phyloP scores from a whole-genome alignment of 768 basidiomycete genomes.

The Tephrocybe sp. region DNA sequence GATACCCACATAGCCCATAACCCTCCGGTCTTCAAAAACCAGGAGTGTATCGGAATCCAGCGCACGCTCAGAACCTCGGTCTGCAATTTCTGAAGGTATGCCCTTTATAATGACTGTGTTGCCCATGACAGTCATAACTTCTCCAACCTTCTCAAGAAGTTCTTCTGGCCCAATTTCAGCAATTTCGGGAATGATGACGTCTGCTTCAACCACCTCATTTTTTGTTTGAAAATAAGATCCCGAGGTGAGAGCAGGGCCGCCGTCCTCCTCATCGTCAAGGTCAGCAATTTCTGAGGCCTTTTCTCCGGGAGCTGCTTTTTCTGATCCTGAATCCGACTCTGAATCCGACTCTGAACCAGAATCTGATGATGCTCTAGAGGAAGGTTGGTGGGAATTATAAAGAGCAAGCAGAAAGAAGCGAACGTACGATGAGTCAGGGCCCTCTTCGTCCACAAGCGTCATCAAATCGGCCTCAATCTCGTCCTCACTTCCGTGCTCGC shows the following conservation, averaged over 20 bases:
- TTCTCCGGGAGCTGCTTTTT: conserved; percentile 16
- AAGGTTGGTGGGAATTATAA: conserved; percentile 4
- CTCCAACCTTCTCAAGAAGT: conserved; percentile 70
- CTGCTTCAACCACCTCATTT: conserved; percentile 63
- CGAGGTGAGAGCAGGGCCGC: conserved; percentile 33
- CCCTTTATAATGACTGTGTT: conserved; percentile 75
- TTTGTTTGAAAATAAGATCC: conserved; percentile 57
- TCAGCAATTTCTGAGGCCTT: conserved; percentile 26
- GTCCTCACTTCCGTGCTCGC: conserved; percentile 59
- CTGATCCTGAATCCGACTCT: conserved; percentile 35
- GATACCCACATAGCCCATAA: conserved; percentile 87
- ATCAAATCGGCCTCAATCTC: conserved; percentile 70
- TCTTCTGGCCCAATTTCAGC: conserved; percentile 64
- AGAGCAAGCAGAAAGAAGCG: conserved; percentile 8
- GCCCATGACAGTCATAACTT: conserved; percentile 72
- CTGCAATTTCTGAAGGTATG: conserved; percentile 36
- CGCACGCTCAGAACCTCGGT: conserved; percentile 54
- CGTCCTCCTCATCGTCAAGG: conserved; percentile 57
- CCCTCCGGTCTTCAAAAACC: conserved; percentile 84
- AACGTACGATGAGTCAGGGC: conserved; percentile 22
- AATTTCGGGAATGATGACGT: conserved; percentile 61
- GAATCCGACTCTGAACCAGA: conserved; percentile 32
- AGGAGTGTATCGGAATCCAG: conserved; percentile 90
- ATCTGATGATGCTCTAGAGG: conserved; percentile 13
- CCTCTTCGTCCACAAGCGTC: conserved; percentile 35